phyloP scores from a whole-genome alignment of 805 yeast genomes.

The Spathaspora sp. region DNA sequence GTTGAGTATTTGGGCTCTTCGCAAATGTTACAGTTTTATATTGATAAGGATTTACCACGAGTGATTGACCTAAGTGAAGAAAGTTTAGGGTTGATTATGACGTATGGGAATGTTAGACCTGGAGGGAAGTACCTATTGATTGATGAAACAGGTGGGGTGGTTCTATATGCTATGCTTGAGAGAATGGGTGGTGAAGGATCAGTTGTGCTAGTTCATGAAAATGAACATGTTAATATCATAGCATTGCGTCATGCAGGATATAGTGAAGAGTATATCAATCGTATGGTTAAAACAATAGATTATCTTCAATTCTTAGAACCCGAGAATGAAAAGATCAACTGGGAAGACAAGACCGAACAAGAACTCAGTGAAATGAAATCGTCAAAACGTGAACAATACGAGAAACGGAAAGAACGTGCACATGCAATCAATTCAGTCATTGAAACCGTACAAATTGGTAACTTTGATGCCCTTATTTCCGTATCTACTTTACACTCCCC shows the following conservation, averaged over 20 bases:
- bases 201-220: conserved; percentile 79
- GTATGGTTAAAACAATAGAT: conserved; percentile 66
- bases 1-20: conserved; percentile 73
- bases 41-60: conserved; percentile 70
- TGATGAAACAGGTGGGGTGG: conserved; percentile 94
- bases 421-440: conserved; percentile 47
- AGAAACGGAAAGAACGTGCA: conserved; percentile 59
- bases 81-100: conserved; percentile 71
- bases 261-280: conserved; percentile 46
- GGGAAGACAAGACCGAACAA: conserved; percentile 46
- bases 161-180: conserved; percentile 82
- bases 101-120: conserved; percentile 77
- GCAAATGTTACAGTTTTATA: conserved; percentile 66
- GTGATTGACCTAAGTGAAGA: conserved; percentile 84
- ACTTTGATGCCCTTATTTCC: conserved; percentile 72
- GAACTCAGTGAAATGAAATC: conserved; percentile 55
- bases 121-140: conserved; percentile 86
- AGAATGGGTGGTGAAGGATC: conserved; percentile 78
- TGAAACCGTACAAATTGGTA: conserved; percentile 45
- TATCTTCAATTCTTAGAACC: conserved; percentile 84
- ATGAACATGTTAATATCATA: conserved; percentile 85
- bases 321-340: conserved; percentile 48
- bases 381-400: conserved; percentile 61
- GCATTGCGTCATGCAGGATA: conserved; percentile 66
- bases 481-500: conserved; percentile 72